phyloP scores from a whole-genome alignment of 1,284 basidiomycete species.

The Mycosarcoma maydis region DNA sequence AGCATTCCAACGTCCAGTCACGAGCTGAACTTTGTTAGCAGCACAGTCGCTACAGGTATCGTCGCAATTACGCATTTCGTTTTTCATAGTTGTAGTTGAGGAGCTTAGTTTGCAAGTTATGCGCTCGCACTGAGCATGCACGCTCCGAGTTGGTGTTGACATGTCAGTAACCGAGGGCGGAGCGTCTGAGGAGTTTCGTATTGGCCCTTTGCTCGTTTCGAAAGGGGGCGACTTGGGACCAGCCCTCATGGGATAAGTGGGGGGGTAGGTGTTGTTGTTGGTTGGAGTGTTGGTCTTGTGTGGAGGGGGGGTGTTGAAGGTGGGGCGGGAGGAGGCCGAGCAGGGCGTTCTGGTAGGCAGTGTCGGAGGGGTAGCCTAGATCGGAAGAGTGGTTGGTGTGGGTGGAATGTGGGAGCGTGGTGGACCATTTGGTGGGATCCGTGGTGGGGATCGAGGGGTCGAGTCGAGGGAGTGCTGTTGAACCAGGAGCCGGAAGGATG shows the following conservation, averaged over 20 bases:
- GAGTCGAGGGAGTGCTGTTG: constrained; percentile 30
- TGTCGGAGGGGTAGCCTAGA: constrained; percentile 42
- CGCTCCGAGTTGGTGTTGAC: no score
- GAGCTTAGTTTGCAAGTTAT: no score
- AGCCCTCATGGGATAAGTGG: constrained; percentile 45
- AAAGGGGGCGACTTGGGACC: constrained; percentile 18
- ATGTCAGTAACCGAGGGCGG: constrained; percentile 26
- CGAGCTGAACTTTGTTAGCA: no score
- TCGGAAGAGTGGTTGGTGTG: constrained; percentile 13
- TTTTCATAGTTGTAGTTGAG: no score
- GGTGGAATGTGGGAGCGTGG: neutral
- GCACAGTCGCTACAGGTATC: no score
- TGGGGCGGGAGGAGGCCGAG: constrained; percentile 16
- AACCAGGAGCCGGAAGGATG: neutral
- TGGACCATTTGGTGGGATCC: constrained; percentile 41
- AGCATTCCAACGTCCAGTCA: no score
- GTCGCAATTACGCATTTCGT: no score
- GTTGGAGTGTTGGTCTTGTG: no score
- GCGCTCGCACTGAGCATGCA: no score
- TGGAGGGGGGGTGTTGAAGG: no score
- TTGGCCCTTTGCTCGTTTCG: constrained; percentile 31
- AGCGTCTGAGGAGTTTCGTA: constrained; percentile 23
- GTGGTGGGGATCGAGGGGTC: constrained; percentile 30
- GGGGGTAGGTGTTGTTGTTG: no score
- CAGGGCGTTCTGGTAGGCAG: constrained; percentile 51